phyloP scores from a whole-genome alignment of 1,284 basidiomycete species.

The Ustilago nuda region DNA sequence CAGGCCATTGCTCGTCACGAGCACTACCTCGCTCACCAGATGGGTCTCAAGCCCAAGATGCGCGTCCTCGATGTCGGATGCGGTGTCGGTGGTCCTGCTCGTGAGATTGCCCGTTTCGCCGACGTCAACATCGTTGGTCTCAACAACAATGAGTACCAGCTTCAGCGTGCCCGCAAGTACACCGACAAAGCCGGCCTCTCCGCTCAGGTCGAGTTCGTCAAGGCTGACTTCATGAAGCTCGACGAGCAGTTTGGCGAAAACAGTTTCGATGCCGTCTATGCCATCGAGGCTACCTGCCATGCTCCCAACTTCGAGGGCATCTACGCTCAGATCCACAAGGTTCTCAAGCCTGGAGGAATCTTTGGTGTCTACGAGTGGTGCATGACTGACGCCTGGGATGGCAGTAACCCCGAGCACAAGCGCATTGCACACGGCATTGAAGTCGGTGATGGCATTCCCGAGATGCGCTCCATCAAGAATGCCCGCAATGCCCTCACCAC shows the following conservation, averaged over 20 bases:
- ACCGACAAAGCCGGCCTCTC: constrained; percentile 83
- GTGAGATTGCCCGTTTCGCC: constrained; percentile 92
- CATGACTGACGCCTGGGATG: constrained; percentile 96
- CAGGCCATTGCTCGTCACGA: constrained; percentile 90
- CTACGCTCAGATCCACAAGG: constrained; percentile 91
- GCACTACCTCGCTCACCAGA: constrained; percentile 87
- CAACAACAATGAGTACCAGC: constrained; percentile 98
- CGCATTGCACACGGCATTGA: constrained; percentile 81
- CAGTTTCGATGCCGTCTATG: constrained; percentile 96
- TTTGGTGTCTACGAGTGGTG: constrained; percentile 99
- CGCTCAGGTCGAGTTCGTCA: constrained; percentile 77
- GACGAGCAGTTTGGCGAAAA: constrained; percentile 90
- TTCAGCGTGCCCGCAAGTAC: constrained; percentile 85
- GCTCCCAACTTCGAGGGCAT: constrained; percentile 96
- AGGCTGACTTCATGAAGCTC: constrained; percentile 92
- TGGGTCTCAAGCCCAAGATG: constrained; percentile 80
- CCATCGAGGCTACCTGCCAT: constrained; percentile 97
- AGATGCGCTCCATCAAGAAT: constrained; percentile 85
- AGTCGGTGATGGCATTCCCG: constrained; percentile 94
- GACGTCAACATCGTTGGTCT: constrained; percentile 88
- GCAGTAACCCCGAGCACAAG: constrained; percentile 87
- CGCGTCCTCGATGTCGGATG: constrained; percentile 97
- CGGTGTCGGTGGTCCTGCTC: constrained; percentile 95
- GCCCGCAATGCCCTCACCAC: constrained; percentile 82
- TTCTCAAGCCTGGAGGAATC: constrained; percentile 95